phyloP scores from a whole-genome alignment of 2,329 filamentous ascomycete species.

The Botrytis fragariae region DNA sequence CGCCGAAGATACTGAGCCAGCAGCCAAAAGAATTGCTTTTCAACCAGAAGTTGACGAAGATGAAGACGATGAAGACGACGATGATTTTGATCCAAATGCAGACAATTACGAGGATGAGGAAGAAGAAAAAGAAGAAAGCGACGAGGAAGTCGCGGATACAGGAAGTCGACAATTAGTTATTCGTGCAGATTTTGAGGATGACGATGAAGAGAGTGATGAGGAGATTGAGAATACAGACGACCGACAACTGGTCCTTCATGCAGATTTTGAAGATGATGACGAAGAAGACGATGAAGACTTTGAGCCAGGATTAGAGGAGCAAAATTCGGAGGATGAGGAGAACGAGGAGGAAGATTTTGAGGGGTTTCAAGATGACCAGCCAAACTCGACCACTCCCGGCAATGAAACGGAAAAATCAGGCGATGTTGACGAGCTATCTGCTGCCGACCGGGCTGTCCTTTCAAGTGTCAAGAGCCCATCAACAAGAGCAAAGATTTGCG shows the following conservation, averaged over 20 bases:
- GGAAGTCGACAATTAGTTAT: slow-evolving; percentile 27
- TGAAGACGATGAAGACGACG: slow-evolving; percentile 23
- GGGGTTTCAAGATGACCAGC: slow-evolving; percentile 8
- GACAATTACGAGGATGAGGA: slow-evolving; percentile 29
- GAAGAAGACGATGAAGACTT: slow-evolving; percentile 29
- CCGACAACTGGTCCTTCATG: slow-evolving; percentile 24
- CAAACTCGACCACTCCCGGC: not conserved
- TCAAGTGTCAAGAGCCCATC: slow-evolving; percentile 24
- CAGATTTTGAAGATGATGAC: slow-evolving; percentile 28
- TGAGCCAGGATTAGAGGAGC: slow-evolving; percentile 33
- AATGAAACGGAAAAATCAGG: not conserved
- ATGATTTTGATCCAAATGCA: slow-evolving; percentile 34
- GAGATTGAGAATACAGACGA: slow-evolving; percentile 33
- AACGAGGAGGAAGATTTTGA: slow-evolving; percentile 13
- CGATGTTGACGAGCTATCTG: slow-evolving; percentile 18
- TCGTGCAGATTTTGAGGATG: slow-evolving; percentile 41
- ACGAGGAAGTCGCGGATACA: slow-evolving; percentile 37
- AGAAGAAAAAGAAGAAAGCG: slow-evolving; percentile 29
- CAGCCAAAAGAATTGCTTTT: slow-evolving; percentile 33
- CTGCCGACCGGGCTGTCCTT: slow-evolving; percentile 24
- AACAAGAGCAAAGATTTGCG: slow-evolving; percentile 31
- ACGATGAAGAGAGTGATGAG: slow-evolving; percentile 36
- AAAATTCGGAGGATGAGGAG: slow-evolving; percentile 7
- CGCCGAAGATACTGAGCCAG: slow-evolving; percentile 23
- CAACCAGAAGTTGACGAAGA: slow-evolving; percentile 14